phyloP scores from a whole-genome alignment of 202 grass and related monocot species.

The Musa balbisiana region DNA sequence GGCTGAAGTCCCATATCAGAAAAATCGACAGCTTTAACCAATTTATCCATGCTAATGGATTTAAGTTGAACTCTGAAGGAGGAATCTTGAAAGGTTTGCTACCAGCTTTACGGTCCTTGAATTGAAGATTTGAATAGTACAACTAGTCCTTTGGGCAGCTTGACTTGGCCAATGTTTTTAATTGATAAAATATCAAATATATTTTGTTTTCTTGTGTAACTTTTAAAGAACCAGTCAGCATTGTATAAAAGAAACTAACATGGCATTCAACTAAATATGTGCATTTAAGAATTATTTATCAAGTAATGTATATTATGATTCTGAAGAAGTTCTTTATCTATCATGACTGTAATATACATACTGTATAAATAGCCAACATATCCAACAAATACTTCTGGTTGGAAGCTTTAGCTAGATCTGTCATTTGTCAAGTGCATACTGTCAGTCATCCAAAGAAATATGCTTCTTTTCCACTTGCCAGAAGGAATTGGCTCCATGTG shows the following conservation, averaged over 20 bases:
- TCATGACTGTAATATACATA: no score
- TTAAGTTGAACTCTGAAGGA: conserved; percentile 85
- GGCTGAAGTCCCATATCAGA: conserved; percentile 64
- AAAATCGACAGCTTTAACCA: conserved; percentile 66
- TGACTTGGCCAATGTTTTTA: no score
- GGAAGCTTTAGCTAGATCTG: background rate
- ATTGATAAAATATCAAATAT: background rate
- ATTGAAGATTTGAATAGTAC: no score
- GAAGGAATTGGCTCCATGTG: no score
- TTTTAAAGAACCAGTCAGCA: no score
- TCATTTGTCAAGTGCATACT: no score
- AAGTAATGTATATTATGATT: background rate
- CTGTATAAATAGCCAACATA: background rate
- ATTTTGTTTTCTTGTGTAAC: background rate
- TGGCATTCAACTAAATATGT: no score
- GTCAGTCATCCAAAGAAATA: no score
- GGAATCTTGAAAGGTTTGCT: conserved; percentile 80
- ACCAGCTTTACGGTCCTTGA: conserved; percentile 18
- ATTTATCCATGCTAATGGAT: conserved; percentile 82
- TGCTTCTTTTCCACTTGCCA: no score
- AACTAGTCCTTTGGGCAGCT: no score
- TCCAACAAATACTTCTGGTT: background rate
- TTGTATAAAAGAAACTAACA: no score
- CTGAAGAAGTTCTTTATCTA: background rate
- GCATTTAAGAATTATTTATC: no score